Evolutionary conservation across 306 rosid genomes (phyloP), one percentile per base, ranked within the genome.

Genomic region (Dryas octopetala): DNA sequence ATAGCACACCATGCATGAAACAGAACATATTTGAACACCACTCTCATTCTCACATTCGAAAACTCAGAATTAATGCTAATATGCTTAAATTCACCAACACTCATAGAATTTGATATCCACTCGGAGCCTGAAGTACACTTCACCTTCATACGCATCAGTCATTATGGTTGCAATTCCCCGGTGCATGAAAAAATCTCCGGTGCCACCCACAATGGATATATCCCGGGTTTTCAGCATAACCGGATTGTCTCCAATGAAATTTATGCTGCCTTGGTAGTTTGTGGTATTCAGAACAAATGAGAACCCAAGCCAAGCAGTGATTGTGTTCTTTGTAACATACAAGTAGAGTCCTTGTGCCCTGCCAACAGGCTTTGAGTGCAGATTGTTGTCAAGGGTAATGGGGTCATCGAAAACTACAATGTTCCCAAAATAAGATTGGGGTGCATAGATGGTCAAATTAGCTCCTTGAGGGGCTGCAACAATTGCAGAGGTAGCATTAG

Each of bases 101-200:
- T 94, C 96, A 1, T 82, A 89, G 70, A 93, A 87, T 40, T 87
- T 91, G 14, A 93, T 80, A n/a, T 88, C 84, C 19, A 88, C 81
- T 1, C 74, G 74, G 62, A 93, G 97, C 61, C 97, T 60, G 62
- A 91, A 93, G 45, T 91, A 93, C 45, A 87, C 88, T 12, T 88
- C 89, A 13, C 94, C 96, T 82, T 93, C 94, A 55, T 65, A 87
- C 0, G 93, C 85, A 68, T 91, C 97, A 0, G 98, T 91, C 66
- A 44, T 55, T 16, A 94, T 16, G 63, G 97, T 91, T 10, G 96
- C 98, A 15, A 88, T 19, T 11, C 94, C 97, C n/a, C n/a, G n/a
- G n/a, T n/a, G n/a, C n/a, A n/a, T n/a, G n/a, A n/a, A n/a, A n/a
- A n/a, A n/a, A n/a, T n/a, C n/a, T n/a, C n/a, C n/a, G n/a, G n/a